Base-by-base conservation (phyloP, 352 stramenopile genomes). In the Globisporangium nodosum region DNA sequence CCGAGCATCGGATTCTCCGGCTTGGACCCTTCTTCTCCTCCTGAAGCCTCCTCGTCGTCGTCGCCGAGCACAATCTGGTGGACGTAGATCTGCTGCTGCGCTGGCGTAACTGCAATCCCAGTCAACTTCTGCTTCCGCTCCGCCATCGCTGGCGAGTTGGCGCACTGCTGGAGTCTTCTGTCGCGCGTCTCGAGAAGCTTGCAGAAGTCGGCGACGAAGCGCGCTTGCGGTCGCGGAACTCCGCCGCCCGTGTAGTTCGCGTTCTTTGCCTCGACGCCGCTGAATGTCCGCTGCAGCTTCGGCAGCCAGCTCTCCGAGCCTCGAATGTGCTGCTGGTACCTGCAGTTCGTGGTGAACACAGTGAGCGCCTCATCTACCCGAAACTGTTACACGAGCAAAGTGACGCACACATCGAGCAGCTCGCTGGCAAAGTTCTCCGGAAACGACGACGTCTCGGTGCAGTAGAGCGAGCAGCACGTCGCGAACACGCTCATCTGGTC, bases 401-500 rank as follows among this genome's bases (percentile, higher is more conserved):
- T 8, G 21, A 61, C 68, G 50, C 86, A 92, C 49, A 86, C 80
- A 51, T 87, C 71, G 3, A 93, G 77, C 7, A 93, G 56, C 45
- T 93, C 81, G 20, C 79, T 77, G 16, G 70, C 72, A 65, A 91
- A 88, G 48, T 79, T 88, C 49, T 82, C 73, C 15, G 84, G 84
- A 37, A 88, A 90, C 0, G 70, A 78, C 6, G 60, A 74, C 13
- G 74, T 77, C 31, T 89, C 76, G 0, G 80, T 90, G 50, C 79
- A 81, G 51, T 95, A 95, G 0, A 95, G 62, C 39, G 86, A 84
- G 49, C 81, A 92, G 58, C 86, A 95, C 1, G 86, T 92, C n/a
- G 84, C 76, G 69, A 92, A 95, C 5, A 95, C 78, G 56, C 81
- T 92, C 73, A 92, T 89, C 58, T 95, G 86, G 40, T 95, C 83